Evolutionary conservation across 23 red algal species (phyloP).

Genomic region (Gracilaria domingensis): DNA sequence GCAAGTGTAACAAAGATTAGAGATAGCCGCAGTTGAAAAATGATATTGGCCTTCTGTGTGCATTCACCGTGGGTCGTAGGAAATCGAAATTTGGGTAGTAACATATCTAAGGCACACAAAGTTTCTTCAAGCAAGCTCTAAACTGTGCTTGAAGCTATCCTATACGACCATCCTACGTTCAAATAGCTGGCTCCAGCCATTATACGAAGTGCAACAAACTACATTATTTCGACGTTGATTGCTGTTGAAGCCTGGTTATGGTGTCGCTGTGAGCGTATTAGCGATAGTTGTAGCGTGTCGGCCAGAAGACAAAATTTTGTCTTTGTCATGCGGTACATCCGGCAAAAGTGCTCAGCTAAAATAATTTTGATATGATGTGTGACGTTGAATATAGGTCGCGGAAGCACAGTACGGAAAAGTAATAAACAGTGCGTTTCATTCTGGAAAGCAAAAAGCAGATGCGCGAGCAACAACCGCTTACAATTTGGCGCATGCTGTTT

Average conservation of each 20-base stretch:
- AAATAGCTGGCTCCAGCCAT: too few relatives aligned
- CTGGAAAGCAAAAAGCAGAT: too few relatives aligned
- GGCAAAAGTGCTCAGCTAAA: neutral
- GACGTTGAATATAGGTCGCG: neutral
- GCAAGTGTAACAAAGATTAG: neutral
- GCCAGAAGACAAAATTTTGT: neutral
- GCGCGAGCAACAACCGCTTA: too few relatives aligned
- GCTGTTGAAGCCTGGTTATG: neutral
- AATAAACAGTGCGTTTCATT: too few relatives aligned
- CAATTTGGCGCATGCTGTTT: too few relatives aligned
- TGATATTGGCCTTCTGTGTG: neutral
- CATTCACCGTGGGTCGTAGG: neutral
- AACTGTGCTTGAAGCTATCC: neutral
- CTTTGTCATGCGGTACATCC: neutral
- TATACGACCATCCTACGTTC: neutral
- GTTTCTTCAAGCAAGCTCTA: slow-evolving; percentile 1
- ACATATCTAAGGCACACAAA: neutral
- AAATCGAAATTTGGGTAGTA: neutral
- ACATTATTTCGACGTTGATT: neutral
- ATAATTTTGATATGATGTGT: neutral
- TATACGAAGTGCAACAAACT: neutral
- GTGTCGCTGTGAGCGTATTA: neutral
- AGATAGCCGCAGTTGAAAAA: neutral
- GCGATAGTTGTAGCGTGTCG: neutral
- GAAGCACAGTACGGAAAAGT: neutral